A percentile compares a stretch with the other conserved stretches of the same genome.
phyloP scores from a whole-genome alignment of 2,329 filamentous ascomycete genomes.

The Neofusicoccum parvum region DNA sequence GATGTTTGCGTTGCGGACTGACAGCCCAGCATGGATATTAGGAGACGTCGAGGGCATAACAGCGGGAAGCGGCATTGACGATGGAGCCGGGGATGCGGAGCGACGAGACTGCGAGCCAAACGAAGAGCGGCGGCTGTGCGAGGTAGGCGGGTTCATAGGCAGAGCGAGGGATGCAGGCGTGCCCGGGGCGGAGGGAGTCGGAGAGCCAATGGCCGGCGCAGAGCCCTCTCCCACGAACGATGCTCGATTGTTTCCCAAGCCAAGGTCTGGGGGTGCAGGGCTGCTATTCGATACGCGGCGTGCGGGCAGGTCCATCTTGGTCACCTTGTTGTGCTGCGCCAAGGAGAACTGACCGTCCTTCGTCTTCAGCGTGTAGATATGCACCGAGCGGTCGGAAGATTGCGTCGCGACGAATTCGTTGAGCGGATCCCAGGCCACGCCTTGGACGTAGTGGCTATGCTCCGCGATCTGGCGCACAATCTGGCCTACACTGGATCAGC shows the following conservation, averaged over 20 bases:
- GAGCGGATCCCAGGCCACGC: constrained; percentile 95
- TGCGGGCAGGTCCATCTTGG: constrained; percentile 90
- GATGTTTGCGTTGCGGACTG: constrained; percentile 78
- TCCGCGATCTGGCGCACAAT: constrained; percentile 92
- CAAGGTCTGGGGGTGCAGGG: constrained; percentile 84
- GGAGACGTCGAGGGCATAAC: constrained; percentile 95
- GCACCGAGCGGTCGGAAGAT: constrained; percentile 95
- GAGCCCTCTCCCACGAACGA: constrained; percentile 62
- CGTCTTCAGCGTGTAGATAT: constrained; percentile 93
- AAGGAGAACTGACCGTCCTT: constrained; percentile 96
- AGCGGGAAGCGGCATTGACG: constrained; percentile 85
- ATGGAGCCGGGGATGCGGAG: constrained; percentile 86
- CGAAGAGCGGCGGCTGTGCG: constrained; percentile 91
- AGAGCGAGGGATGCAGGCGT: constrained; percentile 87
- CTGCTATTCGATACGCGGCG: constrained; percentile 89
- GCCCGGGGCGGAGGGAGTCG: constrained; percentile 85
- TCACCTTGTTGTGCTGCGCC: constrained; percentile 74
- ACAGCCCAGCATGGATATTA: constrained; percentile 66
- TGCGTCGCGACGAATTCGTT: constrained; percentile 99
- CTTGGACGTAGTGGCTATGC: constrained; percentile 97
- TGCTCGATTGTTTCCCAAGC: constrained; percentile 56
- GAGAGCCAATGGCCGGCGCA: constrained; percentile 70
- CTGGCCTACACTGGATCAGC: constrained; percentile 70
- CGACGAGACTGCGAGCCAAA: constrained; percentile 75
- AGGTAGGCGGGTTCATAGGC: constrained; percentile 96